phyloP scores from a whole-genome alignment of 352 stramenopile genomes.

The Globisporangium solare region DNA sequence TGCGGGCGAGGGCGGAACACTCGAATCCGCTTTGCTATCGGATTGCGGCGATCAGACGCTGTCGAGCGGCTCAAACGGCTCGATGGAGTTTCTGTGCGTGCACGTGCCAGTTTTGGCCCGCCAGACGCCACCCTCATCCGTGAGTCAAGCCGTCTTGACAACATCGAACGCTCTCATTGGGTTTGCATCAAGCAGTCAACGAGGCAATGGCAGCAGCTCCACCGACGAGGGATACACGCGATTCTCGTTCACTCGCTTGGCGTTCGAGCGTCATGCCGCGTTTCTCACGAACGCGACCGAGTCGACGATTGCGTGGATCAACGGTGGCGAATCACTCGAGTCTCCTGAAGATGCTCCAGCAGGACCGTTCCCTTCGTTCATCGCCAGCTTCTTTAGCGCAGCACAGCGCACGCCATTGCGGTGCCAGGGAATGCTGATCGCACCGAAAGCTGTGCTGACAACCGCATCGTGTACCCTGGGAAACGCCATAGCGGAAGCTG shows the following conservation, averaged over 20 bases:
- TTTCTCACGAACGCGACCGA: conserved; percentile 2
- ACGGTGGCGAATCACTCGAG: not conserved
- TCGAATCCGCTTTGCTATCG: not conserved
- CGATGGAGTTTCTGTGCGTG: not conserved
- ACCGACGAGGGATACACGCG: not conserved
- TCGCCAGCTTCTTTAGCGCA: not conserved
- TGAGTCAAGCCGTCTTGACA: not conserved
- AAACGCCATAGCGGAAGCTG: not conserved
- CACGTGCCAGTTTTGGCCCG: not conserved
- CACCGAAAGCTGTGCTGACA: conserved; percentile 27
- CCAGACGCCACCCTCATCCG: not conserved
- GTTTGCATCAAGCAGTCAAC: not conserved
- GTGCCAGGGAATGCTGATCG: conserved; percentile 30
- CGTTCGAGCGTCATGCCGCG: not conserved
- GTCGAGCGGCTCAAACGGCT: not conserved
- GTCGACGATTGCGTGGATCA: not conserved
- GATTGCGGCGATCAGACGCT: not conserved
- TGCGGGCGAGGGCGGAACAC: not conserved
- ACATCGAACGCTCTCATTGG: not conserved
- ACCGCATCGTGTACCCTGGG: conserved; percentile 21
- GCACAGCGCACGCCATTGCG: not conserved
- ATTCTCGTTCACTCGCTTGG: not conserved
- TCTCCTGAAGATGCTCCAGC: not conserved
- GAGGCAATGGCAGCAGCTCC: not conserved
- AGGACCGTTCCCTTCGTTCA: conserved; percentile 6